Percentiles rank a stretch among this genome's conserved stretches.
These are phyloP conservation scores for Coccomyxa sp. DNA, from an alignment of 139 green algal genomes.

Conservation along the genomic window DNA sequence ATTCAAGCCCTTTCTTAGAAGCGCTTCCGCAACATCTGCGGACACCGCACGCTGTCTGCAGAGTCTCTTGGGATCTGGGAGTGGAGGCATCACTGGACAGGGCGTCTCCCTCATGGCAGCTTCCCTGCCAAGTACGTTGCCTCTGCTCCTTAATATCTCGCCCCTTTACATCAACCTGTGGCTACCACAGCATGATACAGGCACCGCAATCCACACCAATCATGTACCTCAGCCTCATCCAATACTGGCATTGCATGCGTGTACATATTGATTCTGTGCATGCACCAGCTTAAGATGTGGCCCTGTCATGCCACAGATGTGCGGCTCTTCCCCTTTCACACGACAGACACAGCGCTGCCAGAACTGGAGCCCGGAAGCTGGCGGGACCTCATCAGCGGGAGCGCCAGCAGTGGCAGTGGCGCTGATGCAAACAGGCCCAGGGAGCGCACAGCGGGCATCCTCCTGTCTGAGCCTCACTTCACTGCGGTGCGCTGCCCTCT, in stretches of 20 bases:
- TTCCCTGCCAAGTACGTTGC: background rate
- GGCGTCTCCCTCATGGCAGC: conserved; percentile 2
- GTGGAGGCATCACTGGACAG: background rate
- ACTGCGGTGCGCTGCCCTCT: background rate
- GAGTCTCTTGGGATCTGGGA: background rate
- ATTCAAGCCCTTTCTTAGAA: background rate
- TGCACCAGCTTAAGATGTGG: background rate
- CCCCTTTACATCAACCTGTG: background rate
- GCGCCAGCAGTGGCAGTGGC: background rate
- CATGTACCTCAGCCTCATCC: background rate
- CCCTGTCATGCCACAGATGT: background rate
- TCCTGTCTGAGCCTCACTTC: conserved; percentile 17
- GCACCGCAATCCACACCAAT: background rate
- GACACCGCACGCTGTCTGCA: background rate
- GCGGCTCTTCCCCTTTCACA: conserved; percentile 11
- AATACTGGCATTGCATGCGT: background rate
- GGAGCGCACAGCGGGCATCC: conserved; percentile 1
- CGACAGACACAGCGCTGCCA: conserved; percentile 3
- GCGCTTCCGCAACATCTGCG: background rate
- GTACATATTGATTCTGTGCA: background rate
- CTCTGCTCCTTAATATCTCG: background rate
- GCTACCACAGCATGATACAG: no score
- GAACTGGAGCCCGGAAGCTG: conserved; percentile 6
- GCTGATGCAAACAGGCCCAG: no score
- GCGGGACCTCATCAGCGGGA: background rate